Evolutionary conservation across 495 filamentous ascomycete species (phyloP).

Genomic region (Neurospora sp.): DNA sequence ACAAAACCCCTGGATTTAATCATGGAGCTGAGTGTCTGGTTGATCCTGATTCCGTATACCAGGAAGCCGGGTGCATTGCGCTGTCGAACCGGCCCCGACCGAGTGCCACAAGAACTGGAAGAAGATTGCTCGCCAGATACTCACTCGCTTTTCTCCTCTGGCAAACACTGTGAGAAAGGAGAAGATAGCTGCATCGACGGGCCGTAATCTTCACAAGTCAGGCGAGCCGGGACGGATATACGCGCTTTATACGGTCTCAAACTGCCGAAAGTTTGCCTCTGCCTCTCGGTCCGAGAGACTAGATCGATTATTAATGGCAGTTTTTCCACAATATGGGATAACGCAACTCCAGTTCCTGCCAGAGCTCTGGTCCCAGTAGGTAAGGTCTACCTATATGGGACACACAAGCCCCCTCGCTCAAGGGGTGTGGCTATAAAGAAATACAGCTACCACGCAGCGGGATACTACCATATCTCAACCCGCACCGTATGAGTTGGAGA

Average conservation of each 20-base stretch:
- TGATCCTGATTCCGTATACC: not conserved
- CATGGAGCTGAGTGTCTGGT: not conserved
- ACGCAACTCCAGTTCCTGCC: not conserved
- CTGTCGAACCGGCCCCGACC: not conserved
- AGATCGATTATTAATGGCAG: not conserved
- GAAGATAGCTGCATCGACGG: constrained; percentile 28
- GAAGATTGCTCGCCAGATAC: not conserved
- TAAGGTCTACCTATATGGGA: not conserved
- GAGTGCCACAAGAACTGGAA: not conserved
- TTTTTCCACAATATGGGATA: not conserved
- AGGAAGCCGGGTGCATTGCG: not conserved
- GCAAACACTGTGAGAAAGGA: not conserved
- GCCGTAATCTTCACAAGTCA: constrained; percentile 23
- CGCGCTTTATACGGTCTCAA: not conserved
- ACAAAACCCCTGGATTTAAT: not conserved
- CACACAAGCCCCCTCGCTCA: not conserved
- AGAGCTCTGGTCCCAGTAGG: not conserved
- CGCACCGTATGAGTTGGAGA: not conserved
- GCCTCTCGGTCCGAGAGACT: not conserved
- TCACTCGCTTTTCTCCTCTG: not conserved
- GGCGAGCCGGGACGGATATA: not conserved
- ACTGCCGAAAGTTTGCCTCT: not conserved
- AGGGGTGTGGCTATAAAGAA: not conserved
- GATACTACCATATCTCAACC: not conserved
- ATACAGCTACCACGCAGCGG: not conserved